A percentile compares a stretch with the other conserved stretches of the same genome.
Conservation (phyloP, 352 stramenopile species). For the Elongisporangium undulatum region DNA sequence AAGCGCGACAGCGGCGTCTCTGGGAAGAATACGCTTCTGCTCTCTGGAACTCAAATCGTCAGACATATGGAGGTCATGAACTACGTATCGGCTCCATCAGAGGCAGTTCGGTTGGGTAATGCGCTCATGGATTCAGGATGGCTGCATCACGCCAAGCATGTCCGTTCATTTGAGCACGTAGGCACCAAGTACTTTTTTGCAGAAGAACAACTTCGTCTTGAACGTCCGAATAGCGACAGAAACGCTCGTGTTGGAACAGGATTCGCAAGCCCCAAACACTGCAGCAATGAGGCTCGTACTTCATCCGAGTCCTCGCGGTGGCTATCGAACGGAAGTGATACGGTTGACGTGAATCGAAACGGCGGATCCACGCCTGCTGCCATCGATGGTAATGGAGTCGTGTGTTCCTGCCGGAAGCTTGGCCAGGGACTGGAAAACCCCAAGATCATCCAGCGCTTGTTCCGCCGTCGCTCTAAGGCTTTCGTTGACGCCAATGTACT, state of each 20-base stretch:
- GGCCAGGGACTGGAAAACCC: slow-evolving; percentile 25
- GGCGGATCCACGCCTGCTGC: not conserved
- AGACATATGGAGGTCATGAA: slow-evolving; percentile 22
- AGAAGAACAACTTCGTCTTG: slow-evolving; percentile 27
- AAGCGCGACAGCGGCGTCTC: slow-evolving; percentile 15
- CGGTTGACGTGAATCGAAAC: not conserved
- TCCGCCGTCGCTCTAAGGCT: slow-evolving; percentile 27
- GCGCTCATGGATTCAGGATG: slow-evolving; percentile 42
- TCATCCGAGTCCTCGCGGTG: not conserved
- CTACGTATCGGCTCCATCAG: slow-evolving; percentile 18
- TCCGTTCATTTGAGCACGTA: slow-evolving; percentile 23
- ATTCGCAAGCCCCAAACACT: not conserved
- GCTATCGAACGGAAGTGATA: not conserved
- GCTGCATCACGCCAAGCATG: slow-evolving; percentile 44
- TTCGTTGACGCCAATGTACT: slow-evolving; percentile 26
- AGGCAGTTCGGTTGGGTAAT: slow-evolving; percentile 39
- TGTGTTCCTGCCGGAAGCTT: slow-evolving; percentile 33
- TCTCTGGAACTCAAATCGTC: slow-evolving; percentile 25
- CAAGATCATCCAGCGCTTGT: slow-evolving; percentile 11
- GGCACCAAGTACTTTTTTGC: slow-evolving; percentile 31
- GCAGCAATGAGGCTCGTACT: not conserved
- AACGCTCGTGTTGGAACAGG: not conserved
- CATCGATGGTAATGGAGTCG: slow-evolving; percentile 1
- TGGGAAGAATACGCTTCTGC: slow-evolving; percentile 11
- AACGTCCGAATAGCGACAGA: not conserved